phyloP scores from a whole-genome alignment of 768 basidiomycete species.

The Lentinula edodes region DNA sequence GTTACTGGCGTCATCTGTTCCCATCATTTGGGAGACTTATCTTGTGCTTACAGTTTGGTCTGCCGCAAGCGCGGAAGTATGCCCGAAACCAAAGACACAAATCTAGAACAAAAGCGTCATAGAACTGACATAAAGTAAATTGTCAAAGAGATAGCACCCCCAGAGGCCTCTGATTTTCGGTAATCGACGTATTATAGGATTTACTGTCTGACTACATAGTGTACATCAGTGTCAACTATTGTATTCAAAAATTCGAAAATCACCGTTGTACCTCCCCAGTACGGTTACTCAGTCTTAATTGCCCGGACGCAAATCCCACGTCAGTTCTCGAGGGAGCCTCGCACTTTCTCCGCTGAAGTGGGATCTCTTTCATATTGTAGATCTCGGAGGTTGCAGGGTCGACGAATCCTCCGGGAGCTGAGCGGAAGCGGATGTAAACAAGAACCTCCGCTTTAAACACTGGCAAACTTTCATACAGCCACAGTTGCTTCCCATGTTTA shows the following conservation, averaged over 20 bases:
- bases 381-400: slow-evolving; percentile 4
- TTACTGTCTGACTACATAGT: neutral
- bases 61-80: slow-evolving; percentile 52
- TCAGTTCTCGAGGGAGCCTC: slow-evolving; percentile 3
- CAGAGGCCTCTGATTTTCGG: neutral
- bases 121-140: slow-evolving; percentile 2
- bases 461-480: neutral
- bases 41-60: slow-evolving; percentile 48
- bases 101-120: slow-evolving; percentile 23
- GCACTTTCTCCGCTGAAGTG: slow-evolving; percentile 5
- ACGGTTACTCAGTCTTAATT: neutral
- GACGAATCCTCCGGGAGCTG: neutral
- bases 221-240: no score
- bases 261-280: slow-evolving; percentile 3
- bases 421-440: neutral
- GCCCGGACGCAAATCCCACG: neutral
- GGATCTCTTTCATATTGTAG: neutral
- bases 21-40: neutral
- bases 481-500: neutral
- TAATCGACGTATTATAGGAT: neutral
- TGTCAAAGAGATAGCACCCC: no score
- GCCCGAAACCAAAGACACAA: slow-evolving; percentile 33
- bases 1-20: slow-evolving; percentile 16
- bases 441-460: slow-evolving; percentile 4
- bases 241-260: neutral